phyloP scores from a whole-genome alignment of 2,329 filamentous ascomycete genomes.

The Claviceps arundinis region DNA sequence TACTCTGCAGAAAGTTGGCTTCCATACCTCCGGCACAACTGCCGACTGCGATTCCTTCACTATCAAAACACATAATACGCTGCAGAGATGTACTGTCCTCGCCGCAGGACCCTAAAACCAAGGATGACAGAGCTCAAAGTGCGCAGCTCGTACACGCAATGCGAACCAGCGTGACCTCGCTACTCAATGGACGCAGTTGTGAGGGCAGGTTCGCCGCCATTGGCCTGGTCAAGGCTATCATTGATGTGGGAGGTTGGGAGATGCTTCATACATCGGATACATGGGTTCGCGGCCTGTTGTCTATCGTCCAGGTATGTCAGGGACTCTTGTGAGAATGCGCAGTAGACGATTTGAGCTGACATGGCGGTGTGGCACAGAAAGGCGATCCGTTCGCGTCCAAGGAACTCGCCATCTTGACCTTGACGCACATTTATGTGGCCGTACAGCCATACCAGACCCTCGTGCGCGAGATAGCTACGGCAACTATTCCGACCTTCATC shows the following conservation, averaged over 20 bases:
- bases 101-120: slow-evolving; percentile 45
- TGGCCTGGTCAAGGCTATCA: slow-evolving; percentile 63
- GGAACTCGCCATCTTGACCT: slow-evolving; percentile 59
- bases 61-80: slow-evolving; percentile 46
- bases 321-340: not conserved
- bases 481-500: slow-evolving; percentile 62
- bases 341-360: not conserved
- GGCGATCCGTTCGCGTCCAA: slow-evolving; percentile 64
- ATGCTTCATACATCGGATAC: slow-evolving; percentile 57
- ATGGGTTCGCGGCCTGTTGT: slow-evolving; percentile 67
- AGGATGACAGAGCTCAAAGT: slow-evolving; percentile 48
- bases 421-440: slow-evolving; percentile 73
- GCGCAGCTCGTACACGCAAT: slow-evolving; percentile 67
- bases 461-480: slow-evolving; percentile 76
- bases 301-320: slow-evolving; percentile 53
- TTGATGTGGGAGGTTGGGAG: slow-evolving; percentile 79
- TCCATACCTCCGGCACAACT: slow-evolving; percentile 61
- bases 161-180: slow-evolving; percentile 61
- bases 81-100: slow-evolving; percentile 50
- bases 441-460: slow-evolving; percentile 74
- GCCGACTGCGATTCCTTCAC: slow-evolving; percentile 55
- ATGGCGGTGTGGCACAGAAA: slow-evolving; percentile 41
- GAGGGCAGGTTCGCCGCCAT: slow-evolving; percentile 69
- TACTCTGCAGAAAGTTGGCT: slow-evolving; percentile 56
- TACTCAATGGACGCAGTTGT: slow-evolving; percentile 62